These are phyloP conservation scores for Sphenostylis stenocarpa DNA, from an alignment of 306 rosid genomes.

Conservation along the genomic window DNA sequence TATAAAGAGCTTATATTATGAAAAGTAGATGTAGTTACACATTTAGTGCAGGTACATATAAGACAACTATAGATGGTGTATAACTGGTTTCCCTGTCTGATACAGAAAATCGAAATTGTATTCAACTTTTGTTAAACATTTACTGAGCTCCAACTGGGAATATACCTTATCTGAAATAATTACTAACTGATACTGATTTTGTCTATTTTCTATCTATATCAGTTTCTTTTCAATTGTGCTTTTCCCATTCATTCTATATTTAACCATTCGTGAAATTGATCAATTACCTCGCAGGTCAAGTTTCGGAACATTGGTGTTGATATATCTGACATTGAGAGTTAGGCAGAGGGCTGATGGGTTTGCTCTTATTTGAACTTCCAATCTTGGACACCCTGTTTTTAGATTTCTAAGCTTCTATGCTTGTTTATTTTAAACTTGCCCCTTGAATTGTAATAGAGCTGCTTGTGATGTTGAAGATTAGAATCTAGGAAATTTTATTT, in stretches of 20 bases:
- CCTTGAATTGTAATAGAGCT: slow-evolving; percentile 33
- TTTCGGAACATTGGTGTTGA: slow-evolving; percentile 86
- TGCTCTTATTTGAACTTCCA: slow-evolving; percentile 42
- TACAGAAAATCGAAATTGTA: background rate
- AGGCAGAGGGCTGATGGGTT: slow-evolving; percentile 60
- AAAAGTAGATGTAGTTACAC: background rate
- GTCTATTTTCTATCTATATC: background rate
- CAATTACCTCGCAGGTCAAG: slow-evolving; percentile 62
- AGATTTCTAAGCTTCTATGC: slow-evolving; percentile 24
- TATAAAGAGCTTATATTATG: background rate
- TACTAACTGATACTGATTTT: background rate
- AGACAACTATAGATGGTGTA: background rate
- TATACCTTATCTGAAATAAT: background rate
- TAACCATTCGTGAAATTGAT: slow-evolving; percentile 25
- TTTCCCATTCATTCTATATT: background rate
- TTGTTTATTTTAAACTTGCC: slow-evolving; percentile 14
- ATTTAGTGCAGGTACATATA: background rate
- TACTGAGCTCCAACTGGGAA: background rate
- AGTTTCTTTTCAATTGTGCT: background rate
- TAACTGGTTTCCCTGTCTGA: background rate
- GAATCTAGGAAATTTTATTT: slow-evolving; percentile 30
- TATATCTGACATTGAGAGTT: slow-evolving; percentile 79
- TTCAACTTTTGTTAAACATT: background rate
- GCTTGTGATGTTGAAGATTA: slow-evolving; percentile 23
- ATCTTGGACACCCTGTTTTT: slow-evolving; percentile 17